Percentiles rank a stretch among this genome's conserved stretches.
phyloP scores from a whole-genome alignment of 768 basidiomycete genomes.

The Russula sp. region DNA sequence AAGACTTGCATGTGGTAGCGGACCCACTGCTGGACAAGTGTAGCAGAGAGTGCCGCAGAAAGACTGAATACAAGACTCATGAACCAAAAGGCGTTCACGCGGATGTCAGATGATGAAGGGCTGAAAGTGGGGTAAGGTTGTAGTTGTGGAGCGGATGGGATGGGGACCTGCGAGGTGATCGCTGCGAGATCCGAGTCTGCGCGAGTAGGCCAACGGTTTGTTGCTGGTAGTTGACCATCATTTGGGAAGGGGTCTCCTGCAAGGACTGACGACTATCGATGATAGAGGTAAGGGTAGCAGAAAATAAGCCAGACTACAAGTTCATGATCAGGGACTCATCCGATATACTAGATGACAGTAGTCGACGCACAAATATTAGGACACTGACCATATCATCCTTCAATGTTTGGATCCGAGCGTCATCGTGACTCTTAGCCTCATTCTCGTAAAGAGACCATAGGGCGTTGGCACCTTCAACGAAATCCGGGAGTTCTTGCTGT shows the following conservation, averaged over 20 bases:
- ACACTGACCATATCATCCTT: neutral
- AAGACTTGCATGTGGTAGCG: constrained; percentile 32
- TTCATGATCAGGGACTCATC: neutral
- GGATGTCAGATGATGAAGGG: constrained; percentile 32
- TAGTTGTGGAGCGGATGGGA: neutral
- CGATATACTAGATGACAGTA: neutral
- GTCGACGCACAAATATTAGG: neutral
- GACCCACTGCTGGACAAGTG: constrained; percentile 48
- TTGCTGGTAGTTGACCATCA: neutral
- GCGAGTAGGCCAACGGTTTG: constrained; percentile 10
- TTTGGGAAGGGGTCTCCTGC: constrained; percentile 1
- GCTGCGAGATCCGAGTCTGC: constrained; percentile 16
- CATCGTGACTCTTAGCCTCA: neutral
- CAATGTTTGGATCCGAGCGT: neutral
- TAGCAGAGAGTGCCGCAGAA: constrained; percentile 38
- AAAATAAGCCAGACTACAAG: constrained; percentile 16
- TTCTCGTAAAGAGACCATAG: neutral
- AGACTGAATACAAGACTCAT: constrained; percentile 34
- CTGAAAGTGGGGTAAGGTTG: constrained; percentile 7
- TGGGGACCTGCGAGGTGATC: neutral
- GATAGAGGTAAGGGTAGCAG: constrained; percentile 10
- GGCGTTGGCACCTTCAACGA: neutral
- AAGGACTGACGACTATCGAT: neutral
- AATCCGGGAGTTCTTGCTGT: neutral
- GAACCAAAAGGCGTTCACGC: constrained; percentile 41